Conservation (phyloP, 192 early-diverging fungal species). For the Cetraspora pellucida region DNA sequence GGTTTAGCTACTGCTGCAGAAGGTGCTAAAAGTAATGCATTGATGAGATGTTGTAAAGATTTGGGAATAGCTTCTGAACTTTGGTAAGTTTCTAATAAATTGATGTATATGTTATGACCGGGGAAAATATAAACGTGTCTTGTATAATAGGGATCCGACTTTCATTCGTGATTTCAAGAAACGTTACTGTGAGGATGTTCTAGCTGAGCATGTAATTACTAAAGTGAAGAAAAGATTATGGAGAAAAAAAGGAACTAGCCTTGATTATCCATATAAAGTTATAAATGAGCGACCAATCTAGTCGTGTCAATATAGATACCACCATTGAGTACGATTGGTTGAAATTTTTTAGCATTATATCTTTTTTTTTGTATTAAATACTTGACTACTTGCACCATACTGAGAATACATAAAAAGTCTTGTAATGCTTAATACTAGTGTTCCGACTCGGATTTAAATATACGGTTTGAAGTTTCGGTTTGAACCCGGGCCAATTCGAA, state of each 20-base stretch:
- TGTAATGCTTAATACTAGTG: too few species aligned
- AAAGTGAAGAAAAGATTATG: constrained; percentile 84
- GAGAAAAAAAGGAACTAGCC: constrained; percentile 73
- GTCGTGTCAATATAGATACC: too few species aligned
- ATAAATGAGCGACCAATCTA: too few species aligned
- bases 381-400: too few species aligned
- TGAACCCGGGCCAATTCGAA: too few species aligned
- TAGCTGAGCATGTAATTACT: constrained; percentile 72
- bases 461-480: too few species aligned
- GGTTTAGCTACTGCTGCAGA: constrained; percentile 83
- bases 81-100: constrained; percentile 59
- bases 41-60: constrained; percentile 98
- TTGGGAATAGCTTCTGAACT: constrained; percentile 88
- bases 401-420: too few species aligned
- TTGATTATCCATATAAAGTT: constrained; percentile 61
- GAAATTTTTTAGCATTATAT: too few species aligned
- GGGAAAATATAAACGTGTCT: not conserved
- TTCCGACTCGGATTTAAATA: too few species aligned
- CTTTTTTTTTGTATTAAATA: too few species aligned
- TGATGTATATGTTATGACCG: not conserved
- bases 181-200: constrained; percentile 75
- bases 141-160: constrained; percentile 72
- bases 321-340: too few species aligned
- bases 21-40: constrained; percentile 88
- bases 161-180: constrained; percentile 88